These are phyloP conservation scores for Cantharellus cinnabarinus DNA, from an alignment of 768 basidiomycete species.

Conservation along the genomic window DNA sequence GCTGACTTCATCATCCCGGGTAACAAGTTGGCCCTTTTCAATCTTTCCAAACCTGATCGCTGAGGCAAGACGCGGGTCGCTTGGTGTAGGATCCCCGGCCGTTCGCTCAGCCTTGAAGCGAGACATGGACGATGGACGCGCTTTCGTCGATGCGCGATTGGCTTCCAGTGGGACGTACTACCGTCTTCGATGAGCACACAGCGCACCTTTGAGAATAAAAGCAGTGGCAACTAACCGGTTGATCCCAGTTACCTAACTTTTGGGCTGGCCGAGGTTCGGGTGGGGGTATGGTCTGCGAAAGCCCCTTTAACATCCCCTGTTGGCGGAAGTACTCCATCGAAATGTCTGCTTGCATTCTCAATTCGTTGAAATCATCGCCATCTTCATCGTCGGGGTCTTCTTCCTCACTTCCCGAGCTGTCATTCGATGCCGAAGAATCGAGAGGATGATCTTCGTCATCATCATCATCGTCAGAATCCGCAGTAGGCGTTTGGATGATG, in stretches of 20 bases:
- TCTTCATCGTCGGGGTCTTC: not conserved
- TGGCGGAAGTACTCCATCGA: not conserved
- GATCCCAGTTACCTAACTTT: not conserved
- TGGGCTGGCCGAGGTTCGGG: not conserved
- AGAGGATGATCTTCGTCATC: not conserved
- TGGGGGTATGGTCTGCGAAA: not conserved
- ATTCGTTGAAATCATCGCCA: not conserved
- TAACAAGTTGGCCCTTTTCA: not conserved
- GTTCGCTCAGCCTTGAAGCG: not conserved
- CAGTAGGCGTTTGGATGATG: too few relatives aligned
- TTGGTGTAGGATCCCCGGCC: not conserved
- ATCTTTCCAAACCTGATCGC: not conserved
- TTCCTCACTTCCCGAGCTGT: not conserved
- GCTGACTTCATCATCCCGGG: not conserved
- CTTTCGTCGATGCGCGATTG: not conserved
- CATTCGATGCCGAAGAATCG: not conserved
- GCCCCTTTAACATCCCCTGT: not conserved
- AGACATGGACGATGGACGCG: not conserved
- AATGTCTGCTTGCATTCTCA: not conserved
- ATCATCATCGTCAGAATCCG: too few relatives aligned
- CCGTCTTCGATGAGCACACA: not conserved
- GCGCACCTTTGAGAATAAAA: not conserved
- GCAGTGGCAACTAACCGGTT: not conserved
- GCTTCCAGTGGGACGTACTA: not conserved
- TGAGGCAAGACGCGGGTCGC: not conserved